Evolutionary conservation across 208 protist species (phyloP), one percentile per base, ranked within the genome.

Genomic region (Acanthamoeba sp.): DNA sequence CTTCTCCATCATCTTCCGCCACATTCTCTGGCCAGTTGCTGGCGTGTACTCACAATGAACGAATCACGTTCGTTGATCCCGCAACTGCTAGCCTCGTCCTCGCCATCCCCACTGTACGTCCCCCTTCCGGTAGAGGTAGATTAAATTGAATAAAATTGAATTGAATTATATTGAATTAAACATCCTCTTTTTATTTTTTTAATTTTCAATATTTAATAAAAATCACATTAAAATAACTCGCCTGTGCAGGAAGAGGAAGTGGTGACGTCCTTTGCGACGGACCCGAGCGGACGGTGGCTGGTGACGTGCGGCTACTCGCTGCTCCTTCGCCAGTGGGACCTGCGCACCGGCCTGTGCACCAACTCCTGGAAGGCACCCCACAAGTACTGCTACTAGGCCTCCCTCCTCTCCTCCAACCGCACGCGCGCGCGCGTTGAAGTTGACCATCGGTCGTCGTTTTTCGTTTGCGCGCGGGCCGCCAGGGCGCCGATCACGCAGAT

Each of bases 401-500:
- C n/a, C 55, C 55, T 62, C 20, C 55, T 62, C 55, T 27, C 55
- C 24, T 18, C 22, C 55, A 27, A 5, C 22, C 55, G 10, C 55
- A 20, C 48, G 6, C 48, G 6, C 48, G 10, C 48, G 6, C 48
- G 10, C 55, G 5, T 62, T 3, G 9, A 73, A 4, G 27, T 6
- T 22, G 59, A 27, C 4, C 64, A 73, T 38, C 7, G 64, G 29
- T 4, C 45, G 45, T 12, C 45, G 45, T 4, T 50, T 4, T 50
- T 50, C 27, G 38, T 12, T 27, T 62, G 22, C 22, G 55, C 64
- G 20, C 20, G 80, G 94, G n/a, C n/a, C n/a, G n/a, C n/a, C 94
- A 55, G 90, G 34, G 78, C 80, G 1, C 92, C 93, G 16, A 64
- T 95, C 27, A 29, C 89, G 36, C 10, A 29, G 9, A 94, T 96